Conservation (phyloP, 1,139 yeast genomes). For the Debaryomycetaceae sp. region DNA sequence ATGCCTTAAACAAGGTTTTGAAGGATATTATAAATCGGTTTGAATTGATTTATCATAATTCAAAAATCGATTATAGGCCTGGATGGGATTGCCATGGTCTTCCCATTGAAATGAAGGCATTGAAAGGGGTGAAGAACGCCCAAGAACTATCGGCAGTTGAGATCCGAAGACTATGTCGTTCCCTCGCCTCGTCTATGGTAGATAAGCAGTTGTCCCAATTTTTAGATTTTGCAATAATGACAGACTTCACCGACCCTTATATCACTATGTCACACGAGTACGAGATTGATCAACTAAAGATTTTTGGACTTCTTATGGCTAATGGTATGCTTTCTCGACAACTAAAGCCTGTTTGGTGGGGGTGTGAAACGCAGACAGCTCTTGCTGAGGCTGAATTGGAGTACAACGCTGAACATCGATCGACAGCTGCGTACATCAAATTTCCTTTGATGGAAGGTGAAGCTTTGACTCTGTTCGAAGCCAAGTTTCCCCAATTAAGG, state of each 20-base stretch:
- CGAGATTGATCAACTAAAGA: slow-evolving; percentile 69
- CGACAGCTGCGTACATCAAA: slow-evolving; percentile 68
- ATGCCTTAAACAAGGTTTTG: slow-evolving; percentile 81
- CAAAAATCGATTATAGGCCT: slow-evolving; percentile 67
- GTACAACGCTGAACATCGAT: slow-evolving; percentile 68
- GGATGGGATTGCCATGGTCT: slow-evolving; percentile 99
- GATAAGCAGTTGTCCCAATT: slow-evolving; percentile 62
- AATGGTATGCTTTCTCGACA: slow-evolving; percentile 75
- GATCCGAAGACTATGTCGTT: slow-evolving; percentile 60
- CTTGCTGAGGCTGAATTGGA: slow-evolving; percentile 95
- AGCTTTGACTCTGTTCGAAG: slow-evolving; percentile 5
- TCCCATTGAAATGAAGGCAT: slow-evolving; percentile 88
- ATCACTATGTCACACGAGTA: slow-evolving; percentile 67
- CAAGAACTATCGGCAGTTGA: slow-evolving; percentile 40
- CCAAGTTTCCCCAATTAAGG: slow-evolving; percentile 2
- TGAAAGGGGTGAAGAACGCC: slow-evolving; percentile 30
- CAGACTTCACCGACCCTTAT: slow-evolving; percentile 74
- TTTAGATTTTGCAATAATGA: slow-evolving; percentile 70
- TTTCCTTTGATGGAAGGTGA: slow-evolving; percentile 47
- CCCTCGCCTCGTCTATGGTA: slow-evolving; percentile 66
- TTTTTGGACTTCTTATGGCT: slow-evolving; percentile 64
- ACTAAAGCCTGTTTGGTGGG: slow-evolving; percentile 96
- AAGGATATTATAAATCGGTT: slow-evolving; percentile 82
- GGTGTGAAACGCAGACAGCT: slow-evolving; percentile 90
- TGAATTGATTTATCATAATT: slow-evolving; percentile 56